A percentile compares a stretch with the other conserved stretches of the same genome.
These are phyloP conservation scores for Borovskyia barvae DNA, from an alignment of 208 protist species.

Conservation along the genomic window DNA sequence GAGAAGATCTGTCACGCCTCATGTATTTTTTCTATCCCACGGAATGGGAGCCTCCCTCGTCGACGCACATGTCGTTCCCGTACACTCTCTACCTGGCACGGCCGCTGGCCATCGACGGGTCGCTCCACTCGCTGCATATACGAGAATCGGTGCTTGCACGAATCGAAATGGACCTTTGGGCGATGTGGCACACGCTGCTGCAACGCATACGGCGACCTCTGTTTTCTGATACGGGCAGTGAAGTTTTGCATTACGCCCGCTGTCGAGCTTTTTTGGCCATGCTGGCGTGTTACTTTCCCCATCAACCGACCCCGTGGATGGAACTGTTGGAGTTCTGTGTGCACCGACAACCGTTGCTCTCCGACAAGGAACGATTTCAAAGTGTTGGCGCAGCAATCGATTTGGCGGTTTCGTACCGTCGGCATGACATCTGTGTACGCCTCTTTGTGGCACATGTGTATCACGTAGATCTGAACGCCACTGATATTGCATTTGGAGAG, in stretches of 20 bases:
- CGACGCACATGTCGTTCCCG: conserved; percentile 15
- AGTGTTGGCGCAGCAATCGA: conserved; percentile 27
- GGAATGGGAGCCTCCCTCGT: conserved; percentile 20
- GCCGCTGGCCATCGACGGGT: conserved; percentile 29
- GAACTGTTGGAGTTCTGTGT: conserved; percentile 41
- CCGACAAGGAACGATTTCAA: conserved; percentile 26
- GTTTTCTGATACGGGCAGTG: conserved; percentile 32
- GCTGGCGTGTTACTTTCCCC: conserved; percentile 58
- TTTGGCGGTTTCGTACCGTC: conserved; percentile 21
- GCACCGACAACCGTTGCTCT: conserved; percentile 23
- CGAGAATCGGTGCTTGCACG: conserved; percentile 26
- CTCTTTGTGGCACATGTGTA: conserved; percentile 36
- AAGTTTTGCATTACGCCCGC: conserved; percentile 51
- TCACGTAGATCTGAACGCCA: conserved; percentile 10
- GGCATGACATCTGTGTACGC: conserved; percentile 21
- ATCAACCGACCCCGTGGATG: conserved; percentile 42
- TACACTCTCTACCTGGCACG: conserved; percentile 46
- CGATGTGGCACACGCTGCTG: conserved; percentile 50
- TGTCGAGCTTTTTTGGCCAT: conserved; percentile 53
- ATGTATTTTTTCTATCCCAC: conserved; percentile 37
- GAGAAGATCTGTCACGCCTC: conserved; percentile 28
- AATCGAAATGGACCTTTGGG: conserved; percentile 62
- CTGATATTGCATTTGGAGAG: conserved; percentile 34
- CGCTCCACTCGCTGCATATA: conserved; percentile 6
- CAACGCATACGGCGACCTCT: conserved; percentile 32